Base-by-base conservation (phyloP, 1,139 yeast species). In the Blastobotrys raffinosifermentans region DNA sequence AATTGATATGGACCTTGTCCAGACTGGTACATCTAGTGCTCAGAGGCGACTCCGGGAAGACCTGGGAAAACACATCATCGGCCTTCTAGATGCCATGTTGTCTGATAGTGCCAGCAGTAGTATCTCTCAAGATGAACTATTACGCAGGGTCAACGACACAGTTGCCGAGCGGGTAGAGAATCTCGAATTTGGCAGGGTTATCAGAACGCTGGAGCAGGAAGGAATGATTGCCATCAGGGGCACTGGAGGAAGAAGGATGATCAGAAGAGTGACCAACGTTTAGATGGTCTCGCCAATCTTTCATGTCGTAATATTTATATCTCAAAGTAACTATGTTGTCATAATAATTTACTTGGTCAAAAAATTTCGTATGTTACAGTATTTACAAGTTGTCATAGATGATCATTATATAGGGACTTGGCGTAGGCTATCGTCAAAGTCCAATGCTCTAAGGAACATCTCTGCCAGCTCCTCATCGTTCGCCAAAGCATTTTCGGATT, bases 1-100 rank as follows among this genome's bases (percentile, higher is more conserved):
- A 54, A 91, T 91, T 50, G 98, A 93, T 58, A 87, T 91, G 96
- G 96, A 87, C 60, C 70, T 93, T 62, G 87, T 91, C 22, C 96
- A 89, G 64, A 91, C 97, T 0, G 98, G 98, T 41, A 87, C 93
- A 26, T 85, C 96, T 0, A 73, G 85, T 2, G 85, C 93, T 3
- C 95, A 89, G 60, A 72, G 96, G 58, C 75, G 80, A 52, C 61
- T 80, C 54, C 82, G 78, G 50, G 87, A 83, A 46, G 94, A 82
- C 54, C 68, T 86, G 47, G 71, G 76, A 23, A 72, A 75, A 40
- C 84, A 77, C 46, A 67, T 87, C 3, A 54, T 39, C 86, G 87
- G 31, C 81, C 77, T 49, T 75, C 79, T 47, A 74, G 74, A 46
- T 66, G 82, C 56, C 68, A 83, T 62, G 68, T 76, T 23, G 15